phyloP scores from a whole-genome alignment of 495 filamentous ascomycete genomes.

The Hypoxylon perforatum region DNA sequence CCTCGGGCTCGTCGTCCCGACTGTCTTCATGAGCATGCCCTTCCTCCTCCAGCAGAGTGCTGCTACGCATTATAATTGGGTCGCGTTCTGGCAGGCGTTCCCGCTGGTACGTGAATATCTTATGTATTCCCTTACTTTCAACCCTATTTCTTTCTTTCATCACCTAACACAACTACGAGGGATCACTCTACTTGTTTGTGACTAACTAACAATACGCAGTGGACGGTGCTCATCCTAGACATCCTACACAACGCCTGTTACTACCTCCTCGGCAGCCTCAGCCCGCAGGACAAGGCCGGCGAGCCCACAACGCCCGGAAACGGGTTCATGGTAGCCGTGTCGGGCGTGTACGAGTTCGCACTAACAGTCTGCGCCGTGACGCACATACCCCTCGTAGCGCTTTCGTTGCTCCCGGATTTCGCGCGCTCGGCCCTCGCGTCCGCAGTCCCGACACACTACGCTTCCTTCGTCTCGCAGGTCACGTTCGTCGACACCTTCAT shows the following conservation, averaged over 20 bases:
- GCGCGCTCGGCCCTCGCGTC: conserved; percentile 48
- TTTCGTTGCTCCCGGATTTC: conserved; percentile 56
- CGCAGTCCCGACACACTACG: conserved; percentile 52
- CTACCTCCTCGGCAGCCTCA: conserved; percentile 37
- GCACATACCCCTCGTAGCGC: conserved; percentile 53
- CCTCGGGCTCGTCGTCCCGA: conserved; percentile 64
- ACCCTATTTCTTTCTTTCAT: background rate
- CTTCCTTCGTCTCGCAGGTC: conserved; percentile 55
- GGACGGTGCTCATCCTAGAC: conserved; percentile 51
- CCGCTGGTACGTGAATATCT: conserved; percentile 51
- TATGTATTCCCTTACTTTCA: background rate
- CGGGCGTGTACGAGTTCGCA: conserved; percentile 66
- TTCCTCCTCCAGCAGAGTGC: conserved; percentile 55
- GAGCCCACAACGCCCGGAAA: conserved; percentile 34
- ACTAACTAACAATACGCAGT: conserved; percentile 30
- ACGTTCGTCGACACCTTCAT: conserved; percentile 51
- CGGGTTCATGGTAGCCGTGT: conserved; percentile 52
- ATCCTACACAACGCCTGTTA: conserved; percentile 45
- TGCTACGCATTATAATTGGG: conserved; percentile 65
- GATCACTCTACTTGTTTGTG: background rate
- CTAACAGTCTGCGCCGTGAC: conserved; percentile 59
- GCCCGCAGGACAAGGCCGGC: conserved; percentile 41
- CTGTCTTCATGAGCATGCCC: conserved; percentile 63
- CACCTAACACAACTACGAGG: background rate
- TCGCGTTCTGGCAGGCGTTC: conserved; percentile 71